Evolutionary conservation across 2,329 filamentous ascomycete species (phyloP), one percentile per base, ranked within the genome.

Genomic region (Fusarium dlaminii): DNA sequence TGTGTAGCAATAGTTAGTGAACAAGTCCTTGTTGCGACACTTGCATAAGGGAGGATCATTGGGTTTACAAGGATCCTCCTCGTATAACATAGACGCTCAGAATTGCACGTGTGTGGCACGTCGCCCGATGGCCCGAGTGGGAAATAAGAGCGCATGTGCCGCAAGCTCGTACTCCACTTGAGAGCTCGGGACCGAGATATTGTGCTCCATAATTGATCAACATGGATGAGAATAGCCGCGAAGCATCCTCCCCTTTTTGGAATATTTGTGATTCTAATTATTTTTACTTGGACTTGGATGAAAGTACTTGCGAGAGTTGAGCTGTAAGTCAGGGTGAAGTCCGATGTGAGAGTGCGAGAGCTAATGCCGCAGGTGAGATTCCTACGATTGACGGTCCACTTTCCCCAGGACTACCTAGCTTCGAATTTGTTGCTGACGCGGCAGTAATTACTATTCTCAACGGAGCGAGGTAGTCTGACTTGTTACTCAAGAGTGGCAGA

Each of bases 211-310:
- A 40, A 40, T 55, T 40, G 51, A 30, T 55, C 34, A 29, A 18
- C 51, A 14, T 14, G 15, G 34, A n/a, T 2, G 24, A 55, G 20
- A 10, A 37, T 36, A 37, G 6, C 32, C 18, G 32, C 5, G 5
- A 9, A 40, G 8, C 11, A 0, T 18, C 3, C 4, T 40, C 24
- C 40, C 40, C 5, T 10, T 54, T 54, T 54, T 13, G 24, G 24
- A 7, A 5, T 5, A 2, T n/a, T n/a, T 37, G 14, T 29, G 18
- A 10, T 54, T 18, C 2, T 0, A 54, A 11, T 17, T 17, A 10
- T 17, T 3, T 3, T 36, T 3, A 8, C 9, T n/a, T 7, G 22
- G 15, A 5, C 4, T 10, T 29, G 4, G 2, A 10, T 2, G 12
- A 14, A 15, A 20, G 30, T 14, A 20, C 17, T 8, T 6, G n/a